Conservation (phyloP, 2,329 filamentous ascomycete species). For the Alternaria tenuissima region DNA sequence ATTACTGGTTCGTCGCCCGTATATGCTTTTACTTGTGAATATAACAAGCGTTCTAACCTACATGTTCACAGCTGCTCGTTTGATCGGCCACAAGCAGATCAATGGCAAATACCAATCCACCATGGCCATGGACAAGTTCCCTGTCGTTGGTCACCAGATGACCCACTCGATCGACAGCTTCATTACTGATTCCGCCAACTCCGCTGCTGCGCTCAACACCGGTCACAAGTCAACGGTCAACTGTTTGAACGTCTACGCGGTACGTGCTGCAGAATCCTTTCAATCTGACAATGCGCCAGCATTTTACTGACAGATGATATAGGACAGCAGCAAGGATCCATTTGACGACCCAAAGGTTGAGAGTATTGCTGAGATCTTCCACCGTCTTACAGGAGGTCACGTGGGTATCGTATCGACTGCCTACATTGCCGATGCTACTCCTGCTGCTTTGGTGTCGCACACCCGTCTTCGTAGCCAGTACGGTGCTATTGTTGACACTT, state of each 20-base stretch:
- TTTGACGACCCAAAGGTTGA: slow-evolving; percentile 90
- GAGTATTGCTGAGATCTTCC: slow-evolving; percentile 80
- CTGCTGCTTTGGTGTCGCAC: slow-evolving; percentile 68
- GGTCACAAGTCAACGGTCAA: slow-evolving; percentile 88
- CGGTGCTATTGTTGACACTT: slow-evolving; percentile 76
- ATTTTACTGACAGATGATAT: not conserved
- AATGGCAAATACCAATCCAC: slow-evolving; percentile 83
- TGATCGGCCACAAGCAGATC: slow-evolving; percentile 82
- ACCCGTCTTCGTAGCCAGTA: slow-evolving; percentile 75
- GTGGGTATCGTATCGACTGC: slow-evolving; percentile 78
- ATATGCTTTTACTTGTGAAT: too few species aligned
- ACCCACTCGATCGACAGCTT: slow-evolving; percentile 85
- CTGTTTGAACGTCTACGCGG: slow-evolving; percentile 78
- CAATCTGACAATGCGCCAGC: not conserved
- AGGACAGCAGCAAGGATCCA: slow-evolving; percentile 73
- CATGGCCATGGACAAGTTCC: slow-evolving; percentile 83
- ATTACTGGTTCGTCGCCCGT: slow-evolving; percentile 50
- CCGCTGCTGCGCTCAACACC: slow-evolving; percentile 79
- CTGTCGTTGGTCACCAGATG: slow-evolving; percentile 86
- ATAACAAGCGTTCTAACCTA: slow-evolving; percentile 59
- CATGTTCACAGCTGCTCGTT: slow-evolving; percentile 80
- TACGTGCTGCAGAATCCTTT: not conserved
- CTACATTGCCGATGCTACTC: slow-evolving; percentile 81
- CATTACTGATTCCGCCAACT: slow-evolving; percentile 89
- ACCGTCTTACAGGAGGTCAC: slow-evolving; percentile 70